Conservation (phyloP, 345 rosid species). For the Hirschfeldia incana region DNA sequence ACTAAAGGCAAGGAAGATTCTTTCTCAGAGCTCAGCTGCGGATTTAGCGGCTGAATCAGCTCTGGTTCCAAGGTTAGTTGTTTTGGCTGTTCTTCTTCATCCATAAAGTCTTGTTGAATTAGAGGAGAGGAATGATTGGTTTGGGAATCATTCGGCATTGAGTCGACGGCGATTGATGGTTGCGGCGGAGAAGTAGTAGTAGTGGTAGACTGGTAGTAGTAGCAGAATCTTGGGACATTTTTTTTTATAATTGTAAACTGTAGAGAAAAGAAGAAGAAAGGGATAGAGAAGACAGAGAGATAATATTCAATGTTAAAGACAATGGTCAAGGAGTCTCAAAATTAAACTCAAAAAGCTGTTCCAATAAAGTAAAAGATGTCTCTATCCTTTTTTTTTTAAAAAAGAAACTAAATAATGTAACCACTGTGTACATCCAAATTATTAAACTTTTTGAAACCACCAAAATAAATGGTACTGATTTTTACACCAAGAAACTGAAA, state of each 20-base stretch:
- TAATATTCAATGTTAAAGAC: conserved; percentile 13
- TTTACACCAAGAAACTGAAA: neutral
- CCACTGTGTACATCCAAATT: neutral
- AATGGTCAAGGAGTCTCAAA: conserved; percentile 35
- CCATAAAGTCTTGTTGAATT: neutral
- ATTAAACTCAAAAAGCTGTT: conserved; percentile 35
- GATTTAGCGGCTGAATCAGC: neutral
- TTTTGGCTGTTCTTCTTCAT: neutral
- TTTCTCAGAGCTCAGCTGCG: too few relatives aligned
- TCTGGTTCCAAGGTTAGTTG: neutral
- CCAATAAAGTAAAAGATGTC: conserved; percentile 21
- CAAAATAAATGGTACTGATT: neutral
- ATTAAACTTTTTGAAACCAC: conserved; percentile 7
- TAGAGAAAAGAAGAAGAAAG: conserved; percentile 12
- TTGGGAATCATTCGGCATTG: neutral
- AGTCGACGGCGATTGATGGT: conserved; percentile 13
- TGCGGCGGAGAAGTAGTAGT: conserved; percentile 27
- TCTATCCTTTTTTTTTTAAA: neutral
- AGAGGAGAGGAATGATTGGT: neutral
- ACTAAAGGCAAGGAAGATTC: too few relatives aligned
- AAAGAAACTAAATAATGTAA: neutral
- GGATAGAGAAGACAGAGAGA: neutral
- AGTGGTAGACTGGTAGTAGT: conserved; percentile 1
- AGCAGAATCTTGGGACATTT: conserved; percentile 36
- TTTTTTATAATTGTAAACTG: neutral